These are phyloP conservation scores for Alternaria tenuissima DNA, from an alignment of 2,329 filamentous ascomycete species.

Conservation along the genomic window DNA sequence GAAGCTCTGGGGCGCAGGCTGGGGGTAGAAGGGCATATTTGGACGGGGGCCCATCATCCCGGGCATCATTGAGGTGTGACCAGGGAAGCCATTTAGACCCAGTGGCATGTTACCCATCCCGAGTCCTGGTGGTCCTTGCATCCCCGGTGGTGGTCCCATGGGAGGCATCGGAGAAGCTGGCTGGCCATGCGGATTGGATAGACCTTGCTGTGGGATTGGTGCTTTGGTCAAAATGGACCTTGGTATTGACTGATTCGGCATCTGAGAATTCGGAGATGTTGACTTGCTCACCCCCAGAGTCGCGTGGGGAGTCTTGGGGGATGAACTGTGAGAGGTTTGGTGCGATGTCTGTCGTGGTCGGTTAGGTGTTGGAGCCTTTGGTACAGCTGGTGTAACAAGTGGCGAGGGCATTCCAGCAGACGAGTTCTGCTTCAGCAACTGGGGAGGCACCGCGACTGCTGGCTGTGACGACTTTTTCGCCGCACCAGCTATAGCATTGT, in stretches of 20 bases:
- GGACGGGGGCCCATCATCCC: conserved; percentile 64
- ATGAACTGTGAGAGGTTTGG: conserved; percentile 74
- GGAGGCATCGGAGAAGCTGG: conserved; percentile 71
- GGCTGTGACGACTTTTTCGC: conserved; percentile 50
- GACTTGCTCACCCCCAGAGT: conserved; percentile 57
- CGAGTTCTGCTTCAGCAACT: conserved; percentile 61
- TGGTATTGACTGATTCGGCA: conserved; percentile 71
- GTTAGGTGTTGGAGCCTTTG: conserved; percentile 82
- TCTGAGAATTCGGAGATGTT: conserved; percentile 68
- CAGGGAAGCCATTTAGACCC: conserved; percentile 59
- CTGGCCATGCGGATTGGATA: conserved; percentile 64
- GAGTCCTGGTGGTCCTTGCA: conserved; percentile 63
- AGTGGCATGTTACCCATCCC: conserved; percentile 57
- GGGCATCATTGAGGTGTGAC: conserved; percentile 62
- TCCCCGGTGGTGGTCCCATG: conserved; percentile 64
- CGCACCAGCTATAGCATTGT: conserved; percentile 35
- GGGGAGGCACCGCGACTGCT: conserved; percentile 62
- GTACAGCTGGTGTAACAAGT: conserved; percentile 81
- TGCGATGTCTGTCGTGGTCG: conserved; percentile 80
- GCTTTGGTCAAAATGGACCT: conserved; percentile 70
- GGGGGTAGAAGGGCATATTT: conserved; percentile 64
- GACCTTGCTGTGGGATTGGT: conserved; percentile 55
- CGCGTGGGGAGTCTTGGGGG: conserved; percentile 72
- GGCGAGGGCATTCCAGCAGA: conserved; percentile 73
- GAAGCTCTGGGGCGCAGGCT: conserved; percentile 61